Percentiles rank a stretch among this genome's conserved stretches.
These are phyloP conservation scores for Hibiscus trionum DNA, from an alignment of 345 rosid genomes.

Conservation along the genomic window DNA sequence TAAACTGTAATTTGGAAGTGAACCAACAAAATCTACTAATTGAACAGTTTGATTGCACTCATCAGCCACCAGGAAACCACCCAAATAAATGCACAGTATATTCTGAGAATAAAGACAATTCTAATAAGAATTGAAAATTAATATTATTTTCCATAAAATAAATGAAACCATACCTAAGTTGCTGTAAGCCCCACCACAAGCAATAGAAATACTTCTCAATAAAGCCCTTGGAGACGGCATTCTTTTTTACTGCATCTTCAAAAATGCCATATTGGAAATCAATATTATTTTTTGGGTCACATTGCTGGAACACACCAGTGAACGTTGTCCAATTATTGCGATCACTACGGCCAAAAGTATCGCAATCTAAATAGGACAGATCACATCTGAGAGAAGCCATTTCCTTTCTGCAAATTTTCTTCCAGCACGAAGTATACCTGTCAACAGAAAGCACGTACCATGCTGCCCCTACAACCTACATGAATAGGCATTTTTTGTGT, in stretches of 20 bases:
- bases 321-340: conserved; percentile 46
- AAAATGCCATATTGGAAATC: conserved; percentile 58
- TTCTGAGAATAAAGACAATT: not conserved
- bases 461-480: conserved; percentile 75
- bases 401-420: conserved; percentile 49
- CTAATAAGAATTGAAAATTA: not conserved
- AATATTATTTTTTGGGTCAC: conserved; percentile 33
- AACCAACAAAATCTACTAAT: not conserved
- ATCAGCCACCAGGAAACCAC: not conserved
- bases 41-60: not conserved
- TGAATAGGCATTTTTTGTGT: conserved; percentile 1
- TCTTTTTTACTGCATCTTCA: conserved; percentile 41
- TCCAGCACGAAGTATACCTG: conserved; percentile 79
- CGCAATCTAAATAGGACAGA: conserved; percentile 52
- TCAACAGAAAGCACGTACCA: conserved; percentile 80
- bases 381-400: conserved; percentile 25
- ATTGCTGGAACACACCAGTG: conserved; percentile 47
- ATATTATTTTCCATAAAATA: not conserved
- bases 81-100: not conserved
- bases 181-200: conserved; percentile 91
- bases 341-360: conserved; percentile 20
- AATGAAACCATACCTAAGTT: conserved; percentile 46
- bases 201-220: conserved; percentile 70
- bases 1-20: not conserved
- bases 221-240: conserved; percentile 45